Evolutionary conservation across 192 early-diverging fungal species (phyloP), one percentile per base, ranked within the genome.

Genomic region (Helicostylum pulchrum): DNA sequence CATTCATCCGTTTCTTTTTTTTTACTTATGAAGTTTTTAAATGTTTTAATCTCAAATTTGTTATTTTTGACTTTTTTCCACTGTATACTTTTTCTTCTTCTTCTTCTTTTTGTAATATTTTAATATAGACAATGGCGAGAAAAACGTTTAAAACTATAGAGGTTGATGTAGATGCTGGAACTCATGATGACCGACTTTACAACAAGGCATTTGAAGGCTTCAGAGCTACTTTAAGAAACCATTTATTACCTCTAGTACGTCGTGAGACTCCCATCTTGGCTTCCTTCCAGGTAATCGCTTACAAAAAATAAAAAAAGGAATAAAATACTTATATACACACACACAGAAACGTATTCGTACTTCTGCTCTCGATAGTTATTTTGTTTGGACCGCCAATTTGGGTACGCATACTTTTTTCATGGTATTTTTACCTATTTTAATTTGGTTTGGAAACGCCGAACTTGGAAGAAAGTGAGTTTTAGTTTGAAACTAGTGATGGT

Each of bases 361-460:
- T 32, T 79, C 83, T 4, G 42, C 72, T 20, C 52, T 90, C 31
- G 91, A 93, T 66, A 70, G 50, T 7, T 78, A 88, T 59, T 91
- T 93, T 65, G 68, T 86, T 17, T 80, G 77, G 70, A 86, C 89
- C 9, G 84, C 88, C 3, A 85, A 87, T 75, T 83, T 94, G 8
- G 94, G 94, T 9, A 93, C 90, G 45, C 94, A 95, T 62, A 85
- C 87, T 15, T 93, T 93, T 62, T 97, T 95, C 73, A 79, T 97
- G 77, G 70, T 92, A 12, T 78, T 86, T 31, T 70, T 94, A 15
- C 94, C 94, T 11, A 73, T 88, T 21, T 73, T 93, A 26, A 92
- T 94, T 65, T 89, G 90, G 79, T 90, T 91, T 54, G 88, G 89
- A 21, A 80, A 84, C 50, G 79, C 84, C n/a, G 62, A 76, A 64